These are phyloP conservation scores for Didymella lethalis DNA, from an alignment of 2,329 filamentous ascomycete species.

Conservation along the genomic window DNA sequence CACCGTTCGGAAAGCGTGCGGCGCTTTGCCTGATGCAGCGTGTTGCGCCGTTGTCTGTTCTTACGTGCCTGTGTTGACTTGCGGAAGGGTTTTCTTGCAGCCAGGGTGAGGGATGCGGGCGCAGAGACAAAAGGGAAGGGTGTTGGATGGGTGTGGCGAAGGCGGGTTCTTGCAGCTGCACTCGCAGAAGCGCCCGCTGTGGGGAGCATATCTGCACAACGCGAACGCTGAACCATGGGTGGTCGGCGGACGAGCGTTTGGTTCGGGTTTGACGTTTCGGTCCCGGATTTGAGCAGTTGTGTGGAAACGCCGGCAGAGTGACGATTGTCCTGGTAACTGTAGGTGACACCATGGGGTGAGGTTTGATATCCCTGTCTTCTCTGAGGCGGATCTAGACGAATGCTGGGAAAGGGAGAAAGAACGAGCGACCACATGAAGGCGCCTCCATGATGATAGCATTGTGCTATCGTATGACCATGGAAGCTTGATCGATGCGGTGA, in stretches of 20 bases:
- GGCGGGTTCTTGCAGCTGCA: conserved; percentile 19
- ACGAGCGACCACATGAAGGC: conserved; percentile 12
- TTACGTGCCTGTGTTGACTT: background rate
- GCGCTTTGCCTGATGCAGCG: background rate
- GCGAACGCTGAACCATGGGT: conserved; percentile 15
- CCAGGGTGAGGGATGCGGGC: background rate
- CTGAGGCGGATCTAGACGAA: background rate
- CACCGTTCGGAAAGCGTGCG: background rate
- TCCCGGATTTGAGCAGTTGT: background rate
- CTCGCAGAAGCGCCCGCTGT: conserved; percentile 19
- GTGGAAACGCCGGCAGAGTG: background rate
- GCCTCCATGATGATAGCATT: conserved; percentile 17
- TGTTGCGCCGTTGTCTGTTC: conserved; percentile 3
- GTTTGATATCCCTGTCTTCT: conserved; percentile 2
- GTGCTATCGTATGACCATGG: conserved; percentile 22
- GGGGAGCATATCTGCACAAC: conserved; percentile 5
- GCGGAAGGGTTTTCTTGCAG: background rate
- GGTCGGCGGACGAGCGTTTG: conserved; percentile 10
- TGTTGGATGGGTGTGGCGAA: conserved; percentile 10
- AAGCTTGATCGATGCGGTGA: conserved; percentile 21
- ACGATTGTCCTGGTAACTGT: background rate
- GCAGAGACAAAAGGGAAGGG: background rate
- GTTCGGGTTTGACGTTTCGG: background rate
- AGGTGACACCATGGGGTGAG: background rate
- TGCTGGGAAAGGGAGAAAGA: background rate